These are phyloP conservation scores for Hyaloscypha bicolor DNA, from an alignment of 495 filamentous ascomycete species.

Conservation along the genomic window DNA sequence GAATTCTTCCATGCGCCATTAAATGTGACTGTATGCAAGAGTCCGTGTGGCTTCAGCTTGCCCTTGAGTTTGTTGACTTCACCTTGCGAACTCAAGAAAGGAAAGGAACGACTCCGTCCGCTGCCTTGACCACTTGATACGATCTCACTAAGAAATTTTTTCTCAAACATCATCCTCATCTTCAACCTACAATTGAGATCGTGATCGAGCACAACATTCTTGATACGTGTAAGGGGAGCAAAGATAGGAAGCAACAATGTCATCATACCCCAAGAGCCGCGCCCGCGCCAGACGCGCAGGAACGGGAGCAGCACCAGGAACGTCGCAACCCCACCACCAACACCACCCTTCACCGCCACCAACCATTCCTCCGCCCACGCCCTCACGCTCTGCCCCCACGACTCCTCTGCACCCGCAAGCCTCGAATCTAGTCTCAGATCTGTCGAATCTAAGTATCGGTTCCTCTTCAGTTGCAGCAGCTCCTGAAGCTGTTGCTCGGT, in stretches of 20 bases:
- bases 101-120: neutral
- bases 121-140: neutral
- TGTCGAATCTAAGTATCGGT: neutral
- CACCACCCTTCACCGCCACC: neutral
- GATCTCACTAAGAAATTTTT: neutral
- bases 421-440: neutral
- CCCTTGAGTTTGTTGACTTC: neutral
- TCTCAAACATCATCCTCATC: neutral
- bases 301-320: neutral
- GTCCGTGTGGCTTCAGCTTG: neutral
- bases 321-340: neutral
- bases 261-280: neutral
- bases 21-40: neutral
- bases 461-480: neutral
- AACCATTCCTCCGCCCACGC: neutral
- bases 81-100: neutral
- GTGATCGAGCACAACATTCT: neutral
- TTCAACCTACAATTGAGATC: neutral
- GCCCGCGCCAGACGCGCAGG: neutral
- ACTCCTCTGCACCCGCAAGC: neutral
- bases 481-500: too few relatives aligned
- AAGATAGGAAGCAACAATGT: neutral
- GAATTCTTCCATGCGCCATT: neutral
- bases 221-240: neutral
- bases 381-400: neutral